A percentile compares a stretch with the other conserved stretches of the same genome.
Evolutionary conservation across 2,329 filamentous ascomycete genomes (phyloP).

Genomic region (Scopulariopsis brevicaulis): DNA sequence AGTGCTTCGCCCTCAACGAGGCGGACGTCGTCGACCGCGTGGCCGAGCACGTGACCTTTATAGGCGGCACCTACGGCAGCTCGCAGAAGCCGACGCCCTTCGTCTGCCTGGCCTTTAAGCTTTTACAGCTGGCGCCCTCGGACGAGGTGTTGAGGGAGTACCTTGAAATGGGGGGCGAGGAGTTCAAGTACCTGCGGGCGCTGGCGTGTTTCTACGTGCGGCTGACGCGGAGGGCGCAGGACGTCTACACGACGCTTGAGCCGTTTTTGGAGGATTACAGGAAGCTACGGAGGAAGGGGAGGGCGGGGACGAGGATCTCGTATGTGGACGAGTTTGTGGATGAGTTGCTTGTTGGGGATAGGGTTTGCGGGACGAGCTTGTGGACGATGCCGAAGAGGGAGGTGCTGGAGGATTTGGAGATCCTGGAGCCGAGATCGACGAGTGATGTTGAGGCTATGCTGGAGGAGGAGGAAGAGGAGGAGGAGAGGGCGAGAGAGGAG

Average conservation of each 20-base stretch:
- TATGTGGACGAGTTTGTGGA: conserved; percentile 90
- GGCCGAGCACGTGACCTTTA: conserved; percentile 65
- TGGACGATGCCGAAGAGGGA: conserved; percentile 83
- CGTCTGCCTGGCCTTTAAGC: conserved; percentile 86
- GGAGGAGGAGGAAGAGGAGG: conserved; percentile 43
- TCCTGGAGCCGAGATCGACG: conserved; percentile 73
- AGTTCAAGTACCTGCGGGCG: conserved; percentile 80
- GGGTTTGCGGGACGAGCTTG: conserved; percentile 82
- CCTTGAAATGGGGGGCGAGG: conserved; percentile 60
- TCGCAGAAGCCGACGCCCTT: conserved; percentile 85
- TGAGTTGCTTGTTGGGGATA: conserved; percentile 76
- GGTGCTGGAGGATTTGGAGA: conserved; percentile 77
- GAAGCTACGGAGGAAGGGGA: conserved; percentile 69
- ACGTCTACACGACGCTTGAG: conserved; percentile 73
- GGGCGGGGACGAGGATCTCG: conserved; percentile 65
- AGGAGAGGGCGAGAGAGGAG: conserved; percentile 13
- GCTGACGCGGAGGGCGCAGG: conserved; percentile 69
- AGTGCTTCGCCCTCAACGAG: conserved; percentile 91
- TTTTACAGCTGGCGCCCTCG: conserved; percentile 76
- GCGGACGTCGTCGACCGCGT: conserved; percentile 78
- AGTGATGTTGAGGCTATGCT: conserved; percentile 67
- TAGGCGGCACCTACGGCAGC: conserved; percentile 80
- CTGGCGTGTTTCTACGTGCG: conserved; percentile 90
- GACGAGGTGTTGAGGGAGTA: conserved; percentile 74
- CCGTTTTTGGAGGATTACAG: conserved; percentile 71